These are phyloP conservation scores for Blastocrithidia nonstop DNA, from an alignment of 208 protist genomes.

Conservation along the genomic window DNA sequence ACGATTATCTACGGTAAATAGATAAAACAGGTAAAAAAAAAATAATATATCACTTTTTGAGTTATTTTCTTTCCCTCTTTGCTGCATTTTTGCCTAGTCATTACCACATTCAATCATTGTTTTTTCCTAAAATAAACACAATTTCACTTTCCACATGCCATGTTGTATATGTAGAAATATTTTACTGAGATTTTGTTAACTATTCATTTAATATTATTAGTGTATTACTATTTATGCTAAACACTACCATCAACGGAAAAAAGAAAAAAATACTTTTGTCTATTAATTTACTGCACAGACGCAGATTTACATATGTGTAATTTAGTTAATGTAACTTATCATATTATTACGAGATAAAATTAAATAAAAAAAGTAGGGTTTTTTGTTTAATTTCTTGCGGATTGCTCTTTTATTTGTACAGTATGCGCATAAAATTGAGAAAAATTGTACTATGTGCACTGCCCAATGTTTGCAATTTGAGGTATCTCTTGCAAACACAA, in stretches of 20 bases:
- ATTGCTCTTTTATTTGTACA: too few species aligned
- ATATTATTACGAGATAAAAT: background rate
- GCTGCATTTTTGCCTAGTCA: constrained; percentile 4
- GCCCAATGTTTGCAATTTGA: constrained; percentile 4
- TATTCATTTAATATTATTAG: background rate
- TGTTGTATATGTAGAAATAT: background rate
- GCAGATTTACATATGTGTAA: background rate
- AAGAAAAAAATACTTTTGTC: constrained; percentile 4
- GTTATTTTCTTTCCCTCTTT: constrained; percentile 3
- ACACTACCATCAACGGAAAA: background rate
- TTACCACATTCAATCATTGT: background rate
- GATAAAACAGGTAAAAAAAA: too few species aligned
- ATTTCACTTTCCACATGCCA: background rate
- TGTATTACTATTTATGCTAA: background rate
- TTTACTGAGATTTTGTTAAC: background rate
- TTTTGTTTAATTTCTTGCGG: background rate
- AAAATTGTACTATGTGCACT: constrained; percentile 3
- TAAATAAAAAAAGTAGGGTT: constrained; percentile 2
- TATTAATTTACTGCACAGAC: background rate
- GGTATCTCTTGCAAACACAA: background rate
- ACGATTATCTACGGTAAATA: too few species aligned
- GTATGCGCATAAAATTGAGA: too few species aligned
- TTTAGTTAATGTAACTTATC: background rate
- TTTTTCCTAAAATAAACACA: constrained; percentile 1
- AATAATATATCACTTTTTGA: too few species aligned